Base-by-base conservation (phyloP, 352 stramenopile genomes). In the Phytophthora pinifolia region DNA sequence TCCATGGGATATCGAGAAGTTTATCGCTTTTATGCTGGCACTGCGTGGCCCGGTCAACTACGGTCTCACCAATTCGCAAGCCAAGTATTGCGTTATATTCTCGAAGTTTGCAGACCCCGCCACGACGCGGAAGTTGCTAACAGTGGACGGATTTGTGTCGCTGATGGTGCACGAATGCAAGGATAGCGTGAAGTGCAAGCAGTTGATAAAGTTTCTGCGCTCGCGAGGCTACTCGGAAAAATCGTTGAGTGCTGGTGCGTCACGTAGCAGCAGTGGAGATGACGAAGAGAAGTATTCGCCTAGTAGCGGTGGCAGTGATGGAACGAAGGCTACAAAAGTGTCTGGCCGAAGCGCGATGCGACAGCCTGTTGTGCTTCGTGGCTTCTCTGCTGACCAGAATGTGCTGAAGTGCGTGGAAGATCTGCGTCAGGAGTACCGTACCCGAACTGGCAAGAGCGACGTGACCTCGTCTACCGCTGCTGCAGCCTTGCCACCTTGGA, bases 341-440 rank as follows among this genome's bases (percentile, higher is more conserved):
- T 22, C 37, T 9, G 35, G 31, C 20, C 59, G 25, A 22, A 52
- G 66, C 9, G 47, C 35, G 13, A 30, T 59, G 13, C 54, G 46
- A 34, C 42, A 72, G 22, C 53, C 57, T 32, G 47, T 72, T 13
- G 22, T 65, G 18, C 47, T 86, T 30, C 55, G 50, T 17, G 60
- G 66, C 12, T 92, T 92, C 41, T 46, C 74, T 37, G 61, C 79
- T 4, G 83, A 94, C 32, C 74, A 89, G 22, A 92, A 86, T 56
- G 70, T 94, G 41, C 62, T 94, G 17, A 89, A 87, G 49, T 94
- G 83, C 54, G 45, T 94, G 12, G 60, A 86, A n/a, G 67, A 75
- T 6, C 31, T 92, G 18, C 70, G 76, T 4, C 62, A 65, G 38
- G 50, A 70, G 2, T 37, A 65, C 25, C n/a, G 15, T 43, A 15